Evolutionary conservation across 495 filamentous ascomycete species (phyloP), one percentile per base, ranked within the genome.

Genomic region (Talaromyces proteolyticus): DNA sequence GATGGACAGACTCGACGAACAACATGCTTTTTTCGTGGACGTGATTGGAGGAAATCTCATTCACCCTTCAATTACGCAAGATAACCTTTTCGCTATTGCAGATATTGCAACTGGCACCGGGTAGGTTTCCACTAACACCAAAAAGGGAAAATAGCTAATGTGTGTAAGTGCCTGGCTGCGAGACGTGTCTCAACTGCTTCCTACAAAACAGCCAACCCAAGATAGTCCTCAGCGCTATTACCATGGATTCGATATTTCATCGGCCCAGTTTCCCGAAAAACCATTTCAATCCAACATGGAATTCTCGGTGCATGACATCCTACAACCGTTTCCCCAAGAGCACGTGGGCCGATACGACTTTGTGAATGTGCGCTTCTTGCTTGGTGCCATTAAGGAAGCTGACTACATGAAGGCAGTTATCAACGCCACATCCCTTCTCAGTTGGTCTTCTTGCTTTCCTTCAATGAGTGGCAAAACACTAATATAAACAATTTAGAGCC

Each of bases 91-190:
- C 0, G 40, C 58, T 0, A 49, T 72, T n/a, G 67, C 67, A 10
- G 68, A 72, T 25, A 17, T 72, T 8, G 67, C 57, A 10, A 69
- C 65, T 19, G 68, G 67, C 11, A 70, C 67, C 7, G 68, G 68
- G 65, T 68, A 59, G 3, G 53, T 55, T 19, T 4, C 12, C n/a
- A 39, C 4, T 41, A 2, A 17, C 17, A 3, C 10, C 38, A 8
- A 10, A 4, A 39, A 3, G 23, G 19, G 39, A 12, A 29, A 22
- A 21, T 6, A 19, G 4, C 3, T 4, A 44, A 25, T 16, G 23
- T 39, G 11, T 12, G 21, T 2, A 24, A 48, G 42, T 4, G 44
- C 50, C 16, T 63, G 60, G 60, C 49, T 63, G 16, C 43, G 49
- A 12, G 57, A 63, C 29, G 52, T 55, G 38, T 41, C 38, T 41